Conservation (phyloP, 2,329 filamentous ascomycete species). For the Arthroderma sp. region DNA sequence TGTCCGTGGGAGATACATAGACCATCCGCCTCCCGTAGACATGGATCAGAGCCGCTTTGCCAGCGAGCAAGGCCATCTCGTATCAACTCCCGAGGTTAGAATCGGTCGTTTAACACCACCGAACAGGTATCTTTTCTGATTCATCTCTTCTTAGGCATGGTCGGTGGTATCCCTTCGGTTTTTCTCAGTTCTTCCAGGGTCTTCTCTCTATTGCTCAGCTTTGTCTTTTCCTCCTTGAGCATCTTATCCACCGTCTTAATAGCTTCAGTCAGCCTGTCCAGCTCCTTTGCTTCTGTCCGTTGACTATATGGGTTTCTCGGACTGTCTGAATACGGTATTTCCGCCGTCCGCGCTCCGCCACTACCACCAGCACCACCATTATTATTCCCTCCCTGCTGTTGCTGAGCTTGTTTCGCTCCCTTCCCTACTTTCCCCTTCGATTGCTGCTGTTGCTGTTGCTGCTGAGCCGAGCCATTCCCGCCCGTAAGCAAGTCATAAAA, state of each 20-base stretch:
- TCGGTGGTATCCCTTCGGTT: constrained; percentile 27
- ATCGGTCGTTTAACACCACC: no score
- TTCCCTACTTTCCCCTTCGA: constrained; percentile 47
- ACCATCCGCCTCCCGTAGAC: no score
- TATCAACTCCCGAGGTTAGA: no score
- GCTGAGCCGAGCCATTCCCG: constrained; percentile 40
- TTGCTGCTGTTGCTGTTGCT: constrained; percentile 35
- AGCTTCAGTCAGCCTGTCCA: constrained; percentile 50
- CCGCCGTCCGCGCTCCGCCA: constrained; percentile 55
- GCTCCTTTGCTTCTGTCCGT: constrained; percentile 56
- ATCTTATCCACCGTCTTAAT: constrained; percentile 45
- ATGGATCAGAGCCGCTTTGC: no score
- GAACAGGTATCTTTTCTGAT: not conserved
- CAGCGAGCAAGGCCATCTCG: no score
- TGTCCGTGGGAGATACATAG: no score
- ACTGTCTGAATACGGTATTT: constrained; percentile 56
- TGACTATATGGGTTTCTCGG: constrained; percentile 60
- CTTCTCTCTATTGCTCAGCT: constrained; percentile 48
- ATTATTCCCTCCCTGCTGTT: not conserved
- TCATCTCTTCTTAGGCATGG: constrained; percentile 31
- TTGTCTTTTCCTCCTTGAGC: constrained; percentile 52
- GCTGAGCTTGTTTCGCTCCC: constrained; percentile 31
- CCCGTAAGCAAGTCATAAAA: constrained; percentile 79
- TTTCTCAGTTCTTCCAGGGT: constrained; percentile 41
- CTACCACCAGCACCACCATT: constrained; percentile 24